Percentiles rank a stretch among this genome's conserved stretches.
phyloP scores from a whole-genome alignment of 768 basidiomycete species.

The Trametes cubensis region DNA sequence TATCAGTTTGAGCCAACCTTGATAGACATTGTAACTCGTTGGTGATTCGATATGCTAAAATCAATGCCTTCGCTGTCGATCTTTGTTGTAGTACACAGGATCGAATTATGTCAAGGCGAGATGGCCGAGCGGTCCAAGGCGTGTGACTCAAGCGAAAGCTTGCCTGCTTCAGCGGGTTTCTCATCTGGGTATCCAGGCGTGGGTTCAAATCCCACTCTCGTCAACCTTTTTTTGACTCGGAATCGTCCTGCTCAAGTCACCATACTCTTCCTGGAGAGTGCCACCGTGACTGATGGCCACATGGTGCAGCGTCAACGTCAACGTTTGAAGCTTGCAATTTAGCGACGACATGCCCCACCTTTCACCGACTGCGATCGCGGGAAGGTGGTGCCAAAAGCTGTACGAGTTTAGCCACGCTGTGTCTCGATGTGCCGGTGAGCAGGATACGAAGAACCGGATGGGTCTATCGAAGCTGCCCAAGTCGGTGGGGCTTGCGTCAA shows the following conservation, averaged over 20 bases:
- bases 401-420: not conserved
- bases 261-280: too few relatives aligned
- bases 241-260: too few relatives aligned
- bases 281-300: too few relatives aligned
- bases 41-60: not conserved
- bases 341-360: too few relatives aligned
- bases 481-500: not conserved
- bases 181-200: slow-evolving; percentile 36
- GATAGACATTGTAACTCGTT: too few relatives aligned
- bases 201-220: slow-evolving; percentile 35
- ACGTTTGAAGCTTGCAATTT: too few relatives aligned
- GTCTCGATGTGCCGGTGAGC: not conserved
- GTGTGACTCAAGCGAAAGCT: slow-evolving; percentile 58
- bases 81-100: too few relatives aligned
- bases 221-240: slow-evolving; percentile 23
- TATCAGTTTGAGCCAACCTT: too few relatives aligned
- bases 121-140: slow-evolving; percentile 68
- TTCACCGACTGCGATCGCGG: not conserved
- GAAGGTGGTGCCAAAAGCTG: not conserved
- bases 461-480: not conserved
- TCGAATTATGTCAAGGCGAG: too few relatives aligned
- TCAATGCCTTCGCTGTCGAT: too few relatives aligned
- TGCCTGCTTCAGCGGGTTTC: slow-evolving; percentile 31
- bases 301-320: too few relatives aligned
- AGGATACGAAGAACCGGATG: not conserved